These are phyloP conservation scores for Exserohilum rostratum DNA, from an alignment of 2,329 filamentous ascomycete genomes.

Conservation along the genomic window DNA sequence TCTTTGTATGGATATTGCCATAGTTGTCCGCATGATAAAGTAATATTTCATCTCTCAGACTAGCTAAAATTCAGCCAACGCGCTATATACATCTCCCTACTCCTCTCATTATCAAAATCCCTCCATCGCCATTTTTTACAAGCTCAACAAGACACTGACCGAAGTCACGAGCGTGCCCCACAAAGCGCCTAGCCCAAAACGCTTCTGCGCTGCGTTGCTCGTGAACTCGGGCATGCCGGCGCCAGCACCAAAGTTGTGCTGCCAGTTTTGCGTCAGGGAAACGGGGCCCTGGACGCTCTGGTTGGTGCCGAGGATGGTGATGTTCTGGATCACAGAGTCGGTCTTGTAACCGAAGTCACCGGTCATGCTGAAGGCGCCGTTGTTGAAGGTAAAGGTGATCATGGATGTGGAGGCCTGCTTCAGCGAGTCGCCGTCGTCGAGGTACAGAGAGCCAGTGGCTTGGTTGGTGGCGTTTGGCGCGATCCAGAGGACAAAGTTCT, in stretches of 20 bases:
- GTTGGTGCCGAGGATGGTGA: slow-evolving; percentile 47
- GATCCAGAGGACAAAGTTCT: slow-evolving; percentile 75
- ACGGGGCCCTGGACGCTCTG: slow-evolving; percentile 60
- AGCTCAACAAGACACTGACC: not conserved
- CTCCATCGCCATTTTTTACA: not conserved
- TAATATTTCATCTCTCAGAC: too few relatives aligned
- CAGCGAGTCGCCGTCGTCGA: slow-evolving; percentile 76
- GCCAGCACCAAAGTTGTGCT: slow-evolving; percentile 6
- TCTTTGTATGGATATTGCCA: too few relatives aligned
- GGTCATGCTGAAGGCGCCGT: slow-evolving; percentile 58
- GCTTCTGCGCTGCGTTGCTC: not conserved
- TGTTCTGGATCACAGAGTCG: slow-evolving; percentile 30
- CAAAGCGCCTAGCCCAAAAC: not conserved
- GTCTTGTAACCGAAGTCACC: slow-evolving; percentile 62
- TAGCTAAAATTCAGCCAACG: too few relatives aligned
- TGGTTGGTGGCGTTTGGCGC: slow-evolving; percentile 66
- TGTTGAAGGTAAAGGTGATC: slow-evolving; percentile 65
- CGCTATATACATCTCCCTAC: too few relatives aligned
- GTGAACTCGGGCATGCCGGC: not conserved
- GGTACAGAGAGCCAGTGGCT: slow-evolving; percentile 72
- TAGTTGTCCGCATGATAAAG: too few relatives aligned
- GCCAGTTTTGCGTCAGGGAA: slow-evolving; percentile 23
- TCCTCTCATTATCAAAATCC: too few relatives aligned
- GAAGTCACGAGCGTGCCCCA: not conserved
- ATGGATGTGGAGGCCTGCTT: slow-evolving; percentile 62